phyloP scores from a whole-genome alignment of 176 grass and related monocot species.

The maize (Zea mays) region DNA sequence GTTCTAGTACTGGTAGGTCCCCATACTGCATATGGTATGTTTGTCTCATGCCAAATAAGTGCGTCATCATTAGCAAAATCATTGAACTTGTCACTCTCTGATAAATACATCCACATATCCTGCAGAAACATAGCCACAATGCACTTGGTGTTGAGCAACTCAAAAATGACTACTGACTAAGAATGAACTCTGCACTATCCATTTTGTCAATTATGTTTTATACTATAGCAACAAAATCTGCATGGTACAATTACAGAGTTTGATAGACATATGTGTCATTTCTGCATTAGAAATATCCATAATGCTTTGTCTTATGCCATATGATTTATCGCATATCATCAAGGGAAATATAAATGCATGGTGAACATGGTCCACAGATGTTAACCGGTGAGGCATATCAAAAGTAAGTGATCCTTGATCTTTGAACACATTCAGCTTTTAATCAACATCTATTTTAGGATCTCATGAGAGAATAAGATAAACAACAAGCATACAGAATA shows the following conservation, averaged over 20 bases:
- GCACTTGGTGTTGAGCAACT: slow-evolving; percentile 26
- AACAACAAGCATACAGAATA: slow-evolving; percentile 11
- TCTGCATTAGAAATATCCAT: not conserved
- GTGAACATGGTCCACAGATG: not conserved
- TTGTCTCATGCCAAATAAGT: slow-evolving; percentile 96
- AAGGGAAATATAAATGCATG: not conserved
- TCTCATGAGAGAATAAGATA: slow-evolving; percentile 9
- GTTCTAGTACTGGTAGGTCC: slow-evolving; percentile 66
- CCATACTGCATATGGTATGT: slow-evolving; percentile 98
- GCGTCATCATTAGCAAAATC: slow-evolving; percentile 83
- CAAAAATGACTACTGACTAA: not conserved
- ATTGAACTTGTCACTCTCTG: slow-evolving; percentile 82
- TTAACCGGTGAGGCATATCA: not conserved
- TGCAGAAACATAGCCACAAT: slow-evolving; percentile 47
- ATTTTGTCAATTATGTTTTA: not conserved
- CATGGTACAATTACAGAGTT: not conserved
- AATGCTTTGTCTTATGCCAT: not conserved
- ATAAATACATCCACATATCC: slow-evolving; percentile 99
- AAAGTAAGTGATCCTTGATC: not conserved
- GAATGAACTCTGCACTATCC: not conserved
- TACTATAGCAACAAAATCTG: not conserved
- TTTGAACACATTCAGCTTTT: not conserved
- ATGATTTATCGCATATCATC: not conserved
- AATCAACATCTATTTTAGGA: not conserved
- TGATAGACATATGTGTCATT: not conserved